Evolutionary conservation across 345 rosid species (phyloP).

Genomic region (Cochlearia excelsa): DNA sequence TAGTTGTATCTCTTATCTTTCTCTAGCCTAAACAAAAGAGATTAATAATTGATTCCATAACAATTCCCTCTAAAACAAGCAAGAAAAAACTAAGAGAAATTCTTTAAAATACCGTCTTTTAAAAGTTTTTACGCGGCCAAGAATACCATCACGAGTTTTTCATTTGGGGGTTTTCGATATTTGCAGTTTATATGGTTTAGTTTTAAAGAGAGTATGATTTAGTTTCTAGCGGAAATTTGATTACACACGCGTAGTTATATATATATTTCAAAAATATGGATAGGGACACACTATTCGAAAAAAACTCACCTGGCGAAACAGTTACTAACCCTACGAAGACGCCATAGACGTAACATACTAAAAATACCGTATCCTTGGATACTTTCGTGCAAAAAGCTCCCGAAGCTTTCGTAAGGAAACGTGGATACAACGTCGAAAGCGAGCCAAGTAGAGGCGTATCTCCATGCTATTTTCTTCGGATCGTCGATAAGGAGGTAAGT

Average conservation of each 20-base stretch:
- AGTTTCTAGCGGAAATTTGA: too few relatives aligned
- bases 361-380: conserved; percentile 59
- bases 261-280: too few relatives aligned
- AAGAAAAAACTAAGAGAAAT: too few relatives aligned
- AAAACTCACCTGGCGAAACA: conserved; percentile 49
- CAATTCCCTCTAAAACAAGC: too few relatives aligned
- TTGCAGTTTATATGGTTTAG: too few relatives aligned
- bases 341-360: conserved; percentile 89
- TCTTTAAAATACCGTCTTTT: too few relatives aligned
- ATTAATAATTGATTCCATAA: not conserved
- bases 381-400: conserved; percentile 41
- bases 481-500: conserved; percentile 67
- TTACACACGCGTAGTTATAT: too few relatives aligned
- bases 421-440: conserved; percentile 65
- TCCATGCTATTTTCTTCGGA: conserved; percentile 56
- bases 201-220: too few relatives aligned
- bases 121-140: too few relatives aligned
- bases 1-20: conserved; percentile 74
- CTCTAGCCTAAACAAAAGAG: conserved; percentile 57
- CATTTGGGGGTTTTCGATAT: too few relatives aligned
- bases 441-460: conserved; percentile 55
- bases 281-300: too few relatives aligned
- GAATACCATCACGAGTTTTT: too few relatives aligned
- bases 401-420: conserved; percentile 60
- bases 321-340: conserved; percentile 68